Evolutionary conservation across 2,329 filamentous ascomycete species (phyloP), one percentile per base, ranked within the genome.

Genomic region (Beauveria sp.): DNA sequence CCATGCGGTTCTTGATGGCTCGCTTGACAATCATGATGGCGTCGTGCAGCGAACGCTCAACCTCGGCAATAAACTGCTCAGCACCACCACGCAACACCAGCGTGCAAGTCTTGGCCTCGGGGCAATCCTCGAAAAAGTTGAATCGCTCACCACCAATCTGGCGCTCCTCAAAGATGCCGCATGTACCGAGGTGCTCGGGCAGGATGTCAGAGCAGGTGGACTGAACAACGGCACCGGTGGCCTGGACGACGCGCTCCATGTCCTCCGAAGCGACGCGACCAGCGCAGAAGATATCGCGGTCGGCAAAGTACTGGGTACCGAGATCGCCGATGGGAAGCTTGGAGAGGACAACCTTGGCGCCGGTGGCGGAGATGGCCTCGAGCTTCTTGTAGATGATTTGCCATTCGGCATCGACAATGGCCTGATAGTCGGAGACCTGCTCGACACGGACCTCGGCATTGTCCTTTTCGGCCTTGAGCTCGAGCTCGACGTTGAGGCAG

Each of bases 21-120:
- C 96, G 92, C 85, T 97, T 97, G 72, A 99, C 94, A 70, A 99
- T 96, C 94, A 99, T 99, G 77, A 99, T 97, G 68, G 94, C 94
- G 71, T 99, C 94, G 81, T 99, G 94, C 67, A 99, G 84, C 72
- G 91, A 96, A 66, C 94, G 90, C 81, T 99, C 94, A 2, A 97
- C 94, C 76, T 99, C 94, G 62, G 94, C 94, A 69, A 99, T 99
- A 79, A 99, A 99, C 75, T 99, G 94, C 80, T 99, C 94, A 41
- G 94, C 94, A 66, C 94, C 94, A 70, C 94, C 94, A 71, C 94
- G 90, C 65, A 99, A 87, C 46, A 99, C 87, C 22, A 99, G 81
- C 10, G 94, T 99, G 82, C 94, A 99, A 1, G 94, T 97, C 84
- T 96, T 96, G 66, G 94, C 93, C 70, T 87, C 88, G 34, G 93